Conservation (phyloP, 2,329 filamentous ascomycete species). For the Lecanicillium sp. region DNA sequence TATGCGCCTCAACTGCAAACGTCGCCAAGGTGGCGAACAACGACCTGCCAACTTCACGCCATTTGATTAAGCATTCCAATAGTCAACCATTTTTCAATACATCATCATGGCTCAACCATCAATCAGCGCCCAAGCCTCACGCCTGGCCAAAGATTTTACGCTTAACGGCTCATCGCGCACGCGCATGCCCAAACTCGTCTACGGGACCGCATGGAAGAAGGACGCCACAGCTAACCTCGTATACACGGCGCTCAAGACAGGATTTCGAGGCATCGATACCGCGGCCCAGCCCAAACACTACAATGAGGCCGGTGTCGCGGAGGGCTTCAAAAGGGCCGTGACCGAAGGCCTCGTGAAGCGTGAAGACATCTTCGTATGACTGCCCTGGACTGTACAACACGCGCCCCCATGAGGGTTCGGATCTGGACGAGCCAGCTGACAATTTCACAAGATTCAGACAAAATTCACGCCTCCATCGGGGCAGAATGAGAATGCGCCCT, state of each 20-base stretch:
- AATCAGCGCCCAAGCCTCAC: constrained; percentile 23
- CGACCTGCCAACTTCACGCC: background rate
- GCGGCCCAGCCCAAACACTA: constrained; percentile 76
- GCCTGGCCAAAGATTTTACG: constrained; percentile 28
- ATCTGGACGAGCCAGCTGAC: background rate
- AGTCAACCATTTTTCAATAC: background rate
- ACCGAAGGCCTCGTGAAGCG: constrained; percentile 49
- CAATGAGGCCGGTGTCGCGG: constrained; percentile 63
- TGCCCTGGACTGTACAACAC: too few species aligned
- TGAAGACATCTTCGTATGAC: constrained; percentile 57
- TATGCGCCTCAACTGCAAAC: too few species aligned
- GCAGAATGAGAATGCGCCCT: constrained; percentile 58
- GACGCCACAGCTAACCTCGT: constrained; percentile 62
- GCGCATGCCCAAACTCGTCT: constrained; percentile 53
- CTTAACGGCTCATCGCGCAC: constrained; percentile 26
- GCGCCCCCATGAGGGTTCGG: background rate
- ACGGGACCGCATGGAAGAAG: constrained; percentile 85
- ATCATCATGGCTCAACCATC: constrained; percentile 19
- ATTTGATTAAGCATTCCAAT: background rate
- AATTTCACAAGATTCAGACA: constrained; percentile 62
- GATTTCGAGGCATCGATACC: constrained; percentile 71
- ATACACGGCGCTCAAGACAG: constrained; percentile 57
- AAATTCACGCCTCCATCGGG: constrained; percentile 65
- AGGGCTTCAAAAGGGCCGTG: constrained; percentile 58
- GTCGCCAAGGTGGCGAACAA: too few species aligned